phyloP scores from a whole-genome alignment of 768 basidiomycete genomes.

The Cubamyces lactineus region DNA sequence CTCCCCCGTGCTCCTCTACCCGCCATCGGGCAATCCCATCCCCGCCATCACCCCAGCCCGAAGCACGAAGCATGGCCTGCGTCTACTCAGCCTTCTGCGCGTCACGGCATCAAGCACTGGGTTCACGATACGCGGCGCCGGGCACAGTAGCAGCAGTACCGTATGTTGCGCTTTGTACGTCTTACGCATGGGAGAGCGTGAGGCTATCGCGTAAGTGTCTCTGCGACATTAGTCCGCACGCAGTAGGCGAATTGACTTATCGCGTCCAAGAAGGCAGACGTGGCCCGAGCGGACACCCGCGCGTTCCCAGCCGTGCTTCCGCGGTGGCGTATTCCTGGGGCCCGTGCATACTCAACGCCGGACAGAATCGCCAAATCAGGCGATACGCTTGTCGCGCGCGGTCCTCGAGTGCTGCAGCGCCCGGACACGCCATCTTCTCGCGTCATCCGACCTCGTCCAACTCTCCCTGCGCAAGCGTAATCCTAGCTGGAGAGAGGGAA shows the following conservation, averaged over 20 bases:
- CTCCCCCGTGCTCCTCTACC: background rate
- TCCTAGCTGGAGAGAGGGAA: background rate
- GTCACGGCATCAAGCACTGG: too few species aligned
- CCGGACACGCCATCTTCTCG: too few species aligned
- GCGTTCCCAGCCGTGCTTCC: constrained; percentile 11
- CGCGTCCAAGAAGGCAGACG: constrained; percentile 5
- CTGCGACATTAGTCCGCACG: background rate
- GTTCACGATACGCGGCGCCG: too few species aligned
- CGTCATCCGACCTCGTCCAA: too few species aligned
- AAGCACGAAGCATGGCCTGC: background rate
- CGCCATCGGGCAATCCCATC: background rate
- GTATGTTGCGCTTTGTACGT: too few species aligned
- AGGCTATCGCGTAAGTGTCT: background rate
- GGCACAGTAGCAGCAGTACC: too few species aligned
- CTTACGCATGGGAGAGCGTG: too few species aligned
- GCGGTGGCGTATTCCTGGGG: background rate
- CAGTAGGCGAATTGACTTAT: constrained; percentile 7
- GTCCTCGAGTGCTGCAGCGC: too few species aligned
- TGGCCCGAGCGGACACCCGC: background rate
- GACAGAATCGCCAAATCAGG: background rate
- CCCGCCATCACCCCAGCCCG: background rate
- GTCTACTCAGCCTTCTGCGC: too few species aligned
- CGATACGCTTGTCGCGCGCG: background rate
- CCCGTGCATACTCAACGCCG: constrained; percentile 22
- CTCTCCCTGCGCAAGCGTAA: background rate